phyloP scores from a whole-genome alignment of 2,329 filamentous ascomycete species.

The Nothomitra cinnamomea region DNA sequence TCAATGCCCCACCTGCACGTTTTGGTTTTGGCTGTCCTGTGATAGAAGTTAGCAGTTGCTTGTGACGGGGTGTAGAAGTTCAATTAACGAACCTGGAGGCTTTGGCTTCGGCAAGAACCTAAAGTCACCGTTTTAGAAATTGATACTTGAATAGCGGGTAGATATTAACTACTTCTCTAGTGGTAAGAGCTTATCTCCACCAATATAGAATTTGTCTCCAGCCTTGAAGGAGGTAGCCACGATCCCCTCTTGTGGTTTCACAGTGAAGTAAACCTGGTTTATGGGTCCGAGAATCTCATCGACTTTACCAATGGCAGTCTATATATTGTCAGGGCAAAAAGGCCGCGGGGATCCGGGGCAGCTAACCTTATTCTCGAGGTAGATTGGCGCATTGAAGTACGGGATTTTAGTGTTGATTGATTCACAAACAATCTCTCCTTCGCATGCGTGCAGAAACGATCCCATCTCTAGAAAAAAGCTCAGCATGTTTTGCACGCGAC shows the following conservation, averaged over 20 bases:
- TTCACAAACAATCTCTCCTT: constrained; percentile 96
- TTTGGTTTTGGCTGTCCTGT: constrained; percentile 51
- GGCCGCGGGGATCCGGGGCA: neutral
- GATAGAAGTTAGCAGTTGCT: constrained; percentile 18
- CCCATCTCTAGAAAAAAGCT: constrained; percentile 55
- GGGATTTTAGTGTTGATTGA: constrained; percentile 90
- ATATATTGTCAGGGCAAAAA: constrained; percentile 11
- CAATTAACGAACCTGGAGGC: constrained; percentile 30
- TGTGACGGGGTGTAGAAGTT: constrained; percentile 5
- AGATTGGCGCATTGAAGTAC: constrained; percentile 98
- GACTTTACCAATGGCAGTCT: constrained; percentile 85
- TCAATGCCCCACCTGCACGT: constrained; percentile 43
- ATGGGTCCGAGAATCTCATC: constrained; percentile 96
- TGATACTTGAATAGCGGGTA: constrained; percentile 4
- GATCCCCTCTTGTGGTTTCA: constrained; percentile 94
- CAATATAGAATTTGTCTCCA: constrained; percentile 96
- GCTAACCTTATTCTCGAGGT: constrained; percentile 87
- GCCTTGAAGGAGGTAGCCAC: constrained; percentile 86
- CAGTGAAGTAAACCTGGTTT: constrained; percentile 96
- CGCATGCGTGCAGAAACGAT: constrained; percentile 80
- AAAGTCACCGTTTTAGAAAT: constrained; percentile 3
- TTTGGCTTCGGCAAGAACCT: constrained; percentile 91
- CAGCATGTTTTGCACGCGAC: constrained; percentile 1
- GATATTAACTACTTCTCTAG: constrained; percentile 49
- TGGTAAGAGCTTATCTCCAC: constrained; percentile 82